A percentile compares a stretch with the other conserved stretches of the same genome.
These are phyloP conservation scores for Dendrobium officinale DNA, from an alignment of 106 monocot species.

Conservation along the genomic window DNA sequence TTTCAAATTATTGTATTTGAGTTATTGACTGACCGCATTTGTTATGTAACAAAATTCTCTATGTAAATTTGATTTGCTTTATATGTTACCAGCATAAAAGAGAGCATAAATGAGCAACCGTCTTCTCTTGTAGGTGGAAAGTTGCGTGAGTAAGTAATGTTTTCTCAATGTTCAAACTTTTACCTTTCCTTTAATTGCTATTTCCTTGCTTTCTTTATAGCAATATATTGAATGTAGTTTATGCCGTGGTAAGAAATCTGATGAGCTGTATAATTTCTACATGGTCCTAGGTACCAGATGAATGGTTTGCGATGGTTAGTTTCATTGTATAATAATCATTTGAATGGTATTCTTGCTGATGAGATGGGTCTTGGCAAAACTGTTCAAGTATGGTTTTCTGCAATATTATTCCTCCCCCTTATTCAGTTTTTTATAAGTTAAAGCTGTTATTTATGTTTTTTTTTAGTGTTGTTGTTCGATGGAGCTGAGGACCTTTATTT, in stretches of 20 bases:
- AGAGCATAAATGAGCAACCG: conserved; percentile 83
- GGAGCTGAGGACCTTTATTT: not conserved
- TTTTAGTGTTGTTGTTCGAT: not conserved
- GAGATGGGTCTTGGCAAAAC: conserved; percentile 99
- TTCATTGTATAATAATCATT: conserved; percentile 93
- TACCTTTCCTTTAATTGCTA: not conserved
- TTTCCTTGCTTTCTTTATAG: not conserved
- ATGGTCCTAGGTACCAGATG: conserved; percentile 78
- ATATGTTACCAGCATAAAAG: conserved; percentile 69
- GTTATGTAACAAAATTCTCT: not conserved
- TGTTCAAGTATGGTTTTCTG: conserved; percentile 60
- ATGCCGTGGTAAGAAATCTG: not conserved
- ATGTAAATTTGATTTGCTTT: not conserved
- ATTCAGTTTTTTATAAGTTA: not conserved
- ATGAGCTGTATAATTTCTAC: conserved; percentile 2
- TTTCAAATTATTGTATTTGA: not conserved
- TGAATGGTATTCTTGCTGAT: conserved; percentile 99
- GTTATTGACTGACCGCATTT: not conserved
- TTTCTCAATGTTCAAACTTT: not conserved
- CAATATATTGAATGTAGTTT: not conserved
- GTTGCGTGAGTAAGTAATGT: conserved; percentile 75
- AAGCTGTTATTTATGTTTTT: conserved; percentile 5
- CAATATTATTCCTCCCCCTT: not conserved
- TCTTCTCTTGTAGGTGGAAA: conserved; percentile 77
- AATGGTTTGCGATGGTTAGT: conserved; percentile 97